Evolutionary conservation across 73 alveolate genomes (phyloP), one percentile per base, ranked within the genome.

Genomic region (Effrenium voratum): DNA sequence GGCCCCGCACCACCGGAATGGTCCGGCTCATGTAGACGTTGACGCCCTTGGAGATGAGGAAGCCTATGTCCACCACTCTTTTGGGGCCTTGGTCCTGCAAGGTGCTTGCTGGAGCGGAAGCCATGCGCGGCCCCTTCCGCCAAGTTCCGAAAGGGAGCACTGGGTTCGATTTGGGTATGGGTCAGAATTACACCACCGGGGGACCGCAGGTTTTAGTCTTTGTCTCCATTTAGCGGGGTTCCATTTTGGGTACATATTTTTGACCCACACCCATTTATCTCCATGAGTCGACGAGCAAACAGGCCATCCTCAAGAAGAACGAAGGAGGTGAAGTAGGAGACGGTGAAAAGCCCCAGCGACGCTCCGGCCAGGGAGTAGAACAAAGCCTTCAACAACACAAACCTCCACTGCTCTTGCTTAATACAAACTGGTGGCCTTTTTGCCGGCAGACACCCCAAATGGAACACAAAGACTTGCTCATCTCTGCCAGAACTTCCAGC

Each of bases 341-440:
- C 95, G 13, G 95, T 87, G 95, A 87, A 87, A n/a, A 87, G 95
- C 30, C 95, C 95, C 83, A 87, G 49, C 50, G 95, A 87, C 0
- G 95, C 70, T 13, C 95, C 95, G 30, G 95, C 95, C 83, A 87
- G 22, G n/a, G 95, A 87, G 84, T 87, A 87, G 95, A 87, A 87
- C 40, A 87, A 34, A 44, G 95, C 95, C 95, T 87, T 16, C 44
- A 66, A 66, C 79, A 22, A 63, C 16, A 66, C 79, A 13, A 66
- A 66, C 43, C 36, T 22, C 32, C 2, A 44, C 30, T 70, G 28
- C 34, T 32, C 24, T 46, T 10, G 6, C 81, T 22, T 26, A 28
- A 36, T 70, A 5, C 81, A 32, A 34, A n/a, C n/a, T n/a, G n/a
- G n/a, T n/a, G n/a, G n/a, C n/a, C n/a, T n/a, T n/a, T n/a, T n/a